phyloP scores from a whole-genome alignment of 495 filamentous ascomycete genomes.

The Stereocaulon alpinum region DNA sequence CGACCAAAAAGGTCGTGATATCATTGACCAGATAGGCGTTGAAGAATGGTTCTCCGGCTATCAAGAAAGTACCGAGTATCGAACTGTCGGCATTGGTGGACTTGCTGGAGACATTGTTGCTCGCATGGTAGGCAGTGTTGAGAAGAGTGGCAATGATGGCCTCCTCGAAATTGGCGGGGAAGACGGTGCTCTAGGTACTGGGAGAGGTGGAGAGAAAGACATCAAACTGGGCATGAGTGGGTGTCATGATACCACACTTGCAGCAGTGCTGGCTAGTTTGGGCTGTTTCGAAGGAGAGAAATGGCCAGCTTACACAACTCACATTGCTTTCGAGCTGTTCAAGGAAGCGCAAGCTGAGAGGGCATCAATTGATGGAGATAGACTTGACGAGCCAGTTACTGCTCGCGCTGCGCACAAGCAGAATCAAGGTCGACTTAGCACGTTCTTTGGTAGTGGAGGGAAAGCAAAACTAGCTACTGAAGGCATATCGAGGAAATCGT shows the following conservation, averaged over 20 bases:
- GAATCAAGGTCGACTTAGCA: slow-evolving; percentile 24
- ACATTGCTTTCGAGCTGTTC: slow-evolving; percentile 87
- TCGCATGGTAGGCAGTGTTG: slow-evolving; percentile 67
- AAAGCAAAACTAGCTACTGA: slow-evolving; percentile 11
- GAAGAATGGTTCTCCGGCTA: slow-evolving; percentile 96
- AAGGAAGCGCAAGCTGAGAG: slow-evolving; percentile 31
- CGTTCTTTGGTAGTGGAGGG: slow-evolving; percentile 6
- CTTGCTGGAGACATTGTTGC: slow-evolving; percentile 76
- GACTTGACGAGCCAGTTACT: slow-evolving; percentile 11
- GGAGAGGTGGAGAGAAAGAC: slow-evolving; percentile 40
- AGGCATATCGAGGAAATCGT: slow-evolving; percentile 33
- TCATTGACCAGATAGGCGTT: slow-evolving; percentile 67
- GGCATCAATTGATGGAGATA: not conserved
- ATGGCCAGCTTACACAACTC: slow-evolving; percentile 91
- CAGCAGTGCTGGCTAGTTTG: slow-evolving; percentile 62
- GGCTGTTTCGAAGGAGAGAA: slow-evolving; percentile 61
- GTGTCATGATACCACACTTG: slow-evolving; percentile 92
- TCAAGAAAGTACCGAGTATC: slow-evolving; percentile 72
- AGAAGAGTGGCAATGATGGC: slow-evolving; percentile 49
- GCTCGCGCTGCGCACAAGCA: slow-evolving; percentile 14
- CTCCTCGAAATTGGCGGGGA: slow-evolving; percentile 38
- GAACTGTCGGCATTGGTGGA: slow-evolving; percentile 73
- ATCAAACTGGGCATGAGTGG: slow-evolving; percentile 68
- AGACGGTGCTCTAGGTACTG: slow-evolving; percentile 26
- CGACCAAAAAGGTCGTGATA: slow-evolving; percentile 54